These are phyloP conservation scores for Xenoacremonium recifei DNA, from an alignment of 2,329 filamentous ascomycete genomes.

Conservation along the genomic window DNA sequence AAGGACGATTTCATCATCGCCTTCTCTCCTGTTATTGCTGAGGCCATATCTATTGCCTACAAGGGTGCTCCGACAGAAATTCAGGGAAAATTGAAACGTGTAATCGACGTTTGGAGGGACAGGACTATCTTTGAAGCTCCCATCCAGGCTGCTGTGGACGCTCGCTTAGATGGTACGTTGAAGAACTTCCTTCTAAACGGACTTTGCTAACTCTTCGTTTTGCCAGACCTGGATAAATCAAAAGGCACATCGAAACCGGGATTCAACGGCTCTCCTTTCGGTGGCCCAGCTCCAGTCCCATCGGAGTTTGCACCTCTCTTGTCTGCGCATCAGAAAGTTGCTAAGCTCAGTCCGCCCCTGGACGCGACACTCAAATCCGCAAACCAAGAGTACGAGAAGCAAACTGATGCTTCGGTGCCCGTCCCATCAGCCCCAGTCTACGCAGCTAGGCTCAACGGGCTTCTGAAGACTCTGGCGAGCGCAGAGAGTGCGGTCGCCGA, in stretches of 20 bases:
- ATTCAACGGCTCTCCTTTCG: conserved; percentile 56
- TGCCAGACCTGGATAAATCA: conserved; percentile 60
- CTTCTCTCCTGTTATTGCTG: conserved; percentile 87
- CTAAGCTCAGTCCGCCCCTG: conserved; percentile 68
- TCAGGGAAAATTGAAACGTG: conserved; percentile 81
- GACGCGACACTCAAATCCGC: conserved; percentile 68
- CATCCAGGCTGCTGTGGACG: conserved; percentile 79
- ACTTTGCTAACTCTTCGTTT: conserved; percentile 13
- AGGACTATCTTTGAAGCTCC: conserved; percentile 78
- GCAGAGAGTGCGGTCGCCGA: conserved; percentile 89
- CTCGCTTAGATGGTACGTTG: conserved; percentile 67
- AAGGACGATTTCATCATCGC: conserved; percentile 92
- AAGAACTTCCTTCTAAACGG: neutral
- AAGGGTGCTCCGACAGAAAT: conserved; percentile 84
- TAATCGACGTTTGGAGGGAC: conserved; percentile 93
- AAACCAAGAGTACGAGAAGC: conserved; percentile 79
- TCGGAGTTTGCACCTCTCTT: conserved; percentile 76
- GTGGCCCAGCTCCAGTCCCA: conserved; percentile 62
- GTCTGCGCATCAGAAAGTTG: conserved; percentile 68
- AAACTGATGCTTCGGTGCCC: conserved; percentile 67
- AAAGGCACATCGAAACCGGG: conserved; percentile 51
- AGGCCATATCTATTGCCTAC: conserved; percentile 88
- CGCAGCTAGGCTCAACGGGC: conserved; percentile 81
- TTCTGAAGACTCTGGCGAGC: conserved; percentile 85
- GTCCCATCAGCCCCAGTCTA: conserved; percentile 84